Evolutionary conservation across 495 filamentous ascomycete species (phyloP), one percentile per base, ranked within the genome.

Genomic region (Evernia prunastri): DNA sequence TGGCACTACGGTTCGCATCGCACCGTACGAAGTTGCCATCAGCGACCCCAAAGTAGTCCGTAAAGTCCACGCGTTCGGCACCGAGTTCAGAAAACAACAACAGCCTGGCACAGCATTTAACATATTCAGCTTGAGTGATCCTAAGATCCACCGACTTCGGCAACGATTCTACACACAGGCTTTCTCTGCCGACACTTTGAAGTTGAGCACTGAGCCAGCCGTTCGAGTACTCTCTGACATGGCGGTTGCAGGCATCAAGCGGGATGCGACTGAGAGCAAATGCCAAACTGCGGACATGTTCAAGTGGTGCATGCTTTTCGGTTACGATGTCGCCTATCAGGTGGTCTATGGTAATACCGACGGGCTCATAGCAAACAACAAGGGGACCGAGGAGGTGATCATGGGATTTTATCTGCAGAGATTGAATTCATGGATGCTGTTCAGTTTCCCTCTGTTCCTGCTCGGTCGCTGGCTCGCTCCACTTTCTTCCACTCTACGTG

Each of bases 241-340:
- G 27, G 54, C 64, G 25, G 59, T 42, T 1, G 49, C 63, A 40
- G 40, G 47, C 10, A 20, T 63, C 51, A 61, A 25, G 37, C 43
- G 37, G 43, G 64, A 66, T 45, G 64, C 59, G 39, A 37, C 6
- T 18, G n/a, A 31, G 27, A 63, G 29, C 13, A 47, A 47, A 35
- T 18, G 10, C 17, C 49, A 23, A 12, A 56, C 5, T 25, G 61
- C 53, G 11, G 53, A 63, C 12, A 36, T 63, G 61, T 63, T 33
- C 29, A 57, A 63, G 29, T 63, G 61, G 61, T 63, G 61, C 61
- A 63, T 63, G 61, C 53, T 63, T 58, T 63, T 45, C 54, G 61
- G 61, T 23, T 43, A 36, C 33, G 61, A 63, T 63, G 61, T 36
- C 18, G 61, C 53, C 25, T 63, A 12, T 10, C 61, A 63, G 3